Conservation (phyloP, 495 filamentous ascomycete genomes). For the Platismatia glauca region DNA sequence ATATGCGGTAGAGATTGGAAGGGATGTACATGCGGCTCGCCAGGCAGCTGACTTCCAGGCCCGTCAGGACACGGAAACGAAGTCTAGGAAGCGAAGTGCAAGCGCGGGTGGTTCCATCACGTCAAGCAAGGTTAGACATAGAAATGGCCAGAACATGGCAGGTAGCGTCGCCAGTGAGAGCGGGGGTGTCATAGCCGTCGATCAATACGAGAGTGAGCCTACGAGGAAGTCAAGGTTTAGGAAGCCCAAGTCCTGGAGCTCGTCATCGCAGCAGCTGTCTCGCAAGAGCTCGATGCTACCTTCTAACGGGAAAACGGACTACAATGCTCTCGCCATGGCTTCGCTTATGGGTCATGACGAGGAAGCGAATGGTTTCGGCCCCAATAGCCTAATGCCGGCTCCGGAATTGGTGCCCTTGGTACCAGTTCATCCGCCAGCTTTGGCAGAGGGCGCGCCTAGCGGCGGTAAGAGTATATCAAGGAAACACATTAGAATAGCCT, state of each 20-base stretch:
- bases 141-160: constrained; percentile 37
- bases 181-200: constrained; percentile 50
- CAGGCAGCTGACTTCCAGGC: constrained; percentile 41
- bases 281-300: constrained; percentile 44
- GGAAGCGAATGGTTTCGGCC: constrained; percentile 23
- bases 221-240: constrained; percentile 23
- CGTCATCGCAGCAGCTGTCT: constrained; percentile 34
- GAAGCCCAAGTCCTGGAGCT: constrained; percentile 32
- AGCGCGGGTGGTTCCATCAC: constrained; percentile 25
- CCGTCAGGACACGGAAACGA: constrained; percentile 34
- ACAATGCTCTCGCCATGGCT: constrained; percentile 38
- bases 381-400: constrained; percentile 39
- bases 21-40: constrained; percentile 50
- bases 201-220: constrained; percentile 34
- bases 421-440: constrained; percentile 66
- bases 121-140: constrained; percentile 38
- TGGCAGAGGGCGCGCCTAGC: constrained; percentile 46
- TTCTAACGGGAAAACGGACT: constrained; percentile 28
- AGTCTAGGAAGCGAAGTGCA: constrained; percentile 38
- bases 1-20: constrained; percentile 55
- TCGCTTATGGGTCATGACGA: constrained; percentile 28
- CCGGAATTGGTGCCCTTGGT: constrained; percentile 64
- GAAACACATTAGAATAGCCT: constrained; percentile 74
- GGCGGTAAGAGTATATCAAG: constrained; percentile 65
- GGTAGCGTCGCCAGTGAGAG: constrained; percentile 51